Evolutionary conservation across 176 grass and related monocot genomes (phyloP).

Genomic region (Paspalum vaginatum): DNA sequence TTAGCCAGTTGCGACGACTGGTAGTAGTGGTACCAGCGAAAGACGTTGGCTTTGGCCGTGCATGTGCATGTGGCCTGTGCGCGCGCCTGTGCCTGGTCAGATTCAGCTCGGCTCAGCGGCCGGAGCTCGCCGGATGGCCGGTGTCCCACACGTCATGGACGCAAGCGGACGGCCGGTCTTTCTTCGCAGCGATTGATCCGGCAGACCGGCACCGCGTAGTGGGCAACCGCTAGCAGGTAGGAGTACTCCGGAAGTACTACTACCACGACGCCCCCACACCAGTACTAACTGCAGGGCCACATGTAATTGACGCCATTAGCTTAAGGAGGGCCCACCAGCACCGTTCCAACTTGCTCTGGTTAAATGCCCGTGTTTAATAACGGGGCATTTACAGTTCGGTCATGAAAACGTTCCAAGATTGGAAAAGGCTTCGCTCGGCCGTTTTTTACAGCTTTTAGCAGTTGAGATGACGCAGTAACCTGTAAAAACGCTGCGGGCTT

Average conservation of each 20-base stretch:
- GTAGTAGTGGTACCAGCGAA: background rate
- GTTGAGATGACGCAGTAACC: background rate
- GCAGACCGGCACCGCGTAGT: constrained; percentile 9
- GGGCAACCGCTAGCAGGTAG: constrained; percentile 11
- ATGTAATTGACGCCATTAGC: background rate
- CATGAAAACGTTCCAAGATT: background rate
- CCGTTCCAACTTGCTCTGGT: background rate
- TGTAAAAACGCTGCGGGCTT: background rate
- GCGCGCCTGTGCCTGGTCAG: background rate
- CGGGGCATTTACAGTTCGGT: constrained; percentile 10
- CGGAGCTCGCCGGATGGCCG: background rate
- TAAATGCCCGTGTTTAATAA: constrained; percentile 33
- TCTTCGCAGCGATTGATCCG: background rate
- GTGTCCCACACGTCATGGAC: constrained; percentile 43
- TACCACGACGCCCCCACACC: background rate
- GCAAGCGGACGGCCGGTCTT: background rate
- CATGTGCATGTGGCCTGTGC: background rate
- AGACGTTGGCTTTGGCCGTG: constrained; percentile 29
- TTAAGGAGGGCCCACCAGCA: background rate
- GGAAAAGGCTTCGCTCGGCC: background rate
- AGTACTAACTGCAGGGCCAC: background rate
- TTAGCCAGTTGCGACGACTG: constrained; percentile 18
- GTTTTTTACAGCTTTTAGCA: constrained; percentile 26
- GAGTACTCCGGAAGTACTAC: background rate
- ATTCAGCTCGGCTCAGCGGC: background rate